Conservation (phyloP, 768 basidiomycete genomes). For the Tubosaeta sp. region DNA sequence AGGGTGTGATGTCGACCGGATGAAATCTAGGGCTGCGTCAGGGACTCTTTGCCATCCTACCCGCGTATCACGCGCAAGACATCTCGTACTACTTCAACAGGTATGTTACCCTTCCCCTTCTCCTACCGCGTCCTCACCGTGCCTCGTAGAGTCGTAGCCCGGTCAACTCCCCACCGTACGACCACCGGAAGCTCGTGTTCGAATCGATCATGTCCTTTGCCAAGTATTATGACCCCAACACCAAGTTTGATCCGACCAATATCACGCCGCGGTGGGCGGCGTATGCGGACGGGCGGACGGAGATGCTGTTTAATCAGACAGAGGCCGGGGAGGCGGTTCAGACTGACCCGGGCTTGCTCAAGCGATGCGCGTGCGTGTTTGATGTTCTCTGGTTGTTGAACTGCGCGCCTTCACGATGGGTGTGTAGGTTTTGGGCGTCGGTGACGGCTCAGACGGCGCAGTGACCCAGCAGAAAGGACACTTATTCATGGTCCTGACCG, state of each 20-base stretch:
- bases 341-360: background rate
- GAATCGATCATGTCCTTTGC: constrained; percentile 24
- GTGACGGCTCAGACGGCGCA: background rate
- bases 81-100: constrained; percentile 39
- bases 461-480: background rate
- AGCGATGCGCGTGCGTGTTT: constrained; percentile 13
- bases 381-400: background rate
- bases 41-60: constrained; percentile 30
- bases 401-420: background rate
- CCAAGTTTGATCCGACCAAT: constrained; percentile 11
- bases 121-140: background rate
- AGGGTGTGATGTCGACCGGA: too few species aligned
- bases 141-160: constrained; percentile 3
- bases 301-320: constrained; percentile 18
- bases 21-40: too few species aligned
- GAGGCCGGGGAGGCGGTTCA: background rate
- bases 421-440: background rate
- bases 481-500: too few species aligned
- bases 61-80: constrained; percentile 33
- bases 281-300: constrained; percentile 2
- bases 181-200: constrained; percentile 25
- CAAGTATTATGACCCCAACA: constrained; percentile 21
- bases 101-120: background rate
- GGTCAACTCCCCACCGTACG: constrained; percentile 12
- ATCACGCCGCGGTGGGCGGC: constrained; percentile 15